Evolutionary conservation across 1,284 basidiomycete genomes (phyloP).

Genomic region (Spongiforma sp.): DNA sequence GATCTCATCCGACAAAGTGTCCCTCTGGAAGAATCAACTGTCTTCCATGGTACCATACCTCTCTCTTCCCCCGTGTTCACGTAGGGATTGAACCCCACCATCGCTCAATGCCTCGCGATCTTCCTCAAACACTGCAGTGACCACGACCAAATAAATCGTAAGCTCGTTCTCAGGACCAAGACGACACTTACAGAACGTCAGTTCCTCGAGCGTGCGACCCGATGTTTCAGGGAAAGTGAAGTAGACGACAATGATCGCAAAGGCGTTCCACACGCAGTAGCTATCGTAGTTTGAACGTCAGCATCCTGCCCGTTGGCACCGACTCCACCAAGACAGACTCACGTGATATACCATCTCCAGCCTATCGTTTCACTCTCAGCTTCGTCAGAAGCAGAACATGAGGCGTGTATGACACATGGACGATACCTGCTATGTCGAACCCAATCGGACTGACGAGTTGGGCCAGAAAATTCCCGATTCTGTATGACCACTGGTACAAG

Average conservation of each 20-base stretch:
- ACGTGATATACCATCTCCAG: too few relatives aligned
- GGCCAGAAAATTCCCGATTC: conserved; percentile 3
- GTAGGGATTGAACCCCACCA: neutral
- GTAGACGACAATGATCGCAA: too few relatives aligned
- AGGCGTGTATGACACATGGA: neutral
- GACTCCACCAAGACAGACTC: too few relatives aligned
- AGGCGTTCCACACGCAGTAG: too few relatives aligned
- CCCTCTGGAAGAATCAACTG: too few relatives aligned
- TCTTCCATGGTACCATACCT: conserved; percentile 7
- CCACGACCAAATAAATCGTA: neutral
- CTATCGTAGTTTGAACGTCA: too few relatives aligned
- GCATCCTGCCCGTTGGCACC: too few relatives aligned
- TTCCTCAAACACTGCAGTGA: conserved; percentile 14
- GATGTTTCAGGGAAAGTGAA: too few relatives aligned
- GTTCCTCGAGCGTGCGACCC: too few relatives aligned
- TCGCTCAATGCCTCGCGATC: conserved; percentile 7
- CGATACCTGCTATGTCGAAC: conserved; percentile 4
- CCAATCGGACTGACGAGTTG: conserved; percentile 19
- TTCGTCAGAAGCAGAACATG: neutral
- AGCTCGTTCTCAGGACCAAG: too few relatives aligned
- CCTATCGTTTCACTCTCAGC: neutral
- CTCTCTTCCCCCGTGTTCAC: neutral
- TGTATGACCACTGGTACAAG: conserved; percentile 13
- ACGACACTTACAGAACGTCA: too few relatives aligned
- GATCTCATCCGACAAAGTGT: too few relatives aligned